These are phyloP conservation scores for Elongisporangium senticosum DNA, from an alignment of 352 stramenopile species.

Conservation along the genomic window DNA sequence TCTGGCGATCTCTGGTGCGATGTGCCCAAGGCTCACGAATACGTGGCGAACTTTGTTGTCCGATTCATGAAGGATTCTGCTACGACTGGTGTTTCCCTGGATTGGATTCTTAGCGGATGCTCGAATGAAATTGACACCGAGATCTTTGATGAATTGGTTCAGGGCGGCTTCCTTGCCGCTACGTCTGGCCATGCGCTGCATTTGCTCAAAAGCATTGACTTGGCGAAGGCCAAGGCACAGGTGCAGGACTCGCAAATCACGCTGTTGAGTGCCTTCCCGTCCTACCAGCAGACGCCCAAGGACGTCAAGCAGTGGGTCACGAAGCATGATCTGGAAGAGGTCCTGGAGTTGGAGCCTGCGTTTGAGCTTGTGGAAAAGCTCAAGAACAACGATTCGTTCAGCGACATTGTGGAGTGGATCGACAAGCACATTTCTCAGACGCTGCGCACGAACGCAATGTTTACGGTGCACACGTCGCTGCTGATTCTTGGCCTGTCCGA, in stretches of 20 bases:
- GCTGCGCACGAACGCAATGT: constrained; percentile 48
- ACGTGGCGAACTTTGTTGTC: constrained; percentile 64
- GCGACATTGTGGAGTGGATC: constrained; percentile 60
- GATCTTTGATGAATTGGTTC: constrained; percentile 59
- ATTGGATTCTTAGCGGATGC: constrained; percentile 61
- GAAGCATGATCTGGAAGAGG: constrained; percentile 49
- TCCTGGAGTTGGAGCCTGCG: constrained; percentile 48
- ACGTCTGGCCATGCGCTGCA: constrained; percentile 43
- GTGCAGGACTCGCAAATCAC: constrained; percentile 47
- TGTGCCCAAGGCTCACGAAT: constrained; percentile 75
- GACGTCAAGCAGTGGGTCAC: constrained; percentile 68
- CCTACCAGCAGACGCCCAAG: constrained; percentile 36
- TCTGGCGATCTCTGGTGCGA: constrained; percentile 74
- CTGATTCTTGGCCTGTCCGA: constrained; percentile 58
- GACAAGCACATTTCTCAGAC: constrained; percentile 38
- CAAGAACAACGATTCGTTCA: constrained; percentile 29
- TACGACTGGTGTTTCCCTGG: constrained; percentile 50
- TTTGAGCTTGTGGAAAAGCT: constrained; percentile 53
- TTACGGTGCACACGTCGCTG: constrained; percentile 56
- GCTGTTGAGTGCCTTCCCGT: constrained; percentile 49
- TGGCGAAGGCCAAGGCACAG: constrained; percentile 44
- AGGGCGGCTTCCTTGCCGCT: constrained; percentile 60
- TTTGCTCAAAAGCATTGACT: constrained; percentile 27
- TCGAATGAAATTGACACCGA: constrained; percentile 44
- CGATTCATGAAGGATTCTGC: constrained; percentile 62